Base-by-base conservation (phyloP, 306 rosid species). In the Vigna hirtella region DNA sequence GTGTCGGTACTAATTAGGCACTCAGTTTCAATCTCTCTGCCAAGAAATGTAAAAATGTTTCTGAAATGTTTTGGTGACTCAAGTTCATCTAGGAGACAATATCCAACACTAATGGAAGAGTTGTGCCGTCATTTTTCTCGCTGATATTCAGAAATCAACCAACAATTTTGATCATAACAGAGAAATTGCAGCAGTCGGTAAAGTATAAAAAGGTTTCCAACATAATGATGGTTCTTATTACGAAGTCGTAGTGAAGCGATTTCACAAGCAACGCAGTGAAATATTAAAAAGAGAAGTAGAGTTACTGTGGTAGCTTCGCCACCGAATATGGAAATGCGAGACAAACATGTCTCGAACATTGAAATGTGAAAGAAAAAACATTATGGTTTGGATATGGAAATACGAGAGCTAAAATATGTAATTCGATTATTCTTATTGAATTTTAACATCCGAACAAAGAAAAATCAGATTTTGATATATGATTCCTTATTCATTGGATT, bases 141-240 rank as follows among this genome's bases (percentile, higher is more conserved):
- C 12, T 10, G 26, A 52, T 52, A 0, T 52, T 52, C 18, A 3
- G 26, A 17, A 52, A 17, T 17, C 20, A 52, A 52, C 26, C 58
- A 52, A 52, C 26, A 52, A n/a, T 8, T 52, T 52, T 17, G 12
- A 17, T 17, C 4, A 51, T n/a, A 51, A 51, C 11, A 52, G 58
- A 52, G 1, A 7, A 7, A 5, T 52, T 52, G 26, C 15, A 55
- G 5, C 1, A 8, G 18, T 0, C 9, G 5, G 14, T 55, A 20
- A 2, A 9, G 30, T 68, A 17, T 56, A 57, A 32, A 77, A 30
- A 26, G 80, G 73, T 1, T 67, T 82, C 28, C 26, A 3, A 53
- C 59, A 51, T 5, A 6, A 36, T 6, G 42, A 36, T 55, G 28
- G 14, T 55, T 55, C 30, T 18, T 13, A 55, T 9, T 55, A 55